A percentile compares a stretch with the other conserved stretches of the same genome.
Evolutionary conservation across 306 rosid genomes (phyloP).

Genomic region (Begonia masoniana): DNA sequence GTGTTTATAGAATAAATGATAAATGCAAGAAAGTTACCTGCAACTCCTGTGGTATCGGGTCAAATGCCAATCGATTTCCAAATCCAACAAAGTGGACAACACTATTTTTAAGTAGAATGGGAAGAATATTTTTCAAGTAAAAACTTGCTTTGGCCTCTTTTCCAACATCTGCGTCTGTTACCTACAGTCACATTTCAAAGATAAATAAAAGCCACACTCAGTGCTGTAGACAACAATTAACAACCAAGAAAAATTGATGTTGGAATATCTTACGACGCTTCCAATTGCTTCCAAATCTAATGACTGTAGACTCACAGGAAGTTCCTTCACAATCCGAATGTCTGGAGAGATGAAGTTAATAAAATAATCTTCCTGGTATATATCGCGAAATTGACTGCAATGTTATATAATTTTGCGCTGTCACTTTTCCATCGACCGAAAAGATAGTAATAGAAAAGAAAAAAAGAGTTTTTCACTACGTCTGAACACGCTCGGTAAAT

Average conservation of each 20-base stretch:
- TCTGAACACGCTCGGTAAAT: too few relatives aligned
- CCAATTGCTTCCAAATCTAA: constrained; percentile 83
- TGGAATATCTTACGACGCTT: constrained; percentile 55
- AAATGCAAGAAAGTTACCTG: constrained; percentile 51
- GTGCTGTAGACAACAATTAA: background rate
- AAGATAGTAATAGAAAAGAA: background rate
- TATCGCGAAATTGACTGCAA: constrained; percentile 81
- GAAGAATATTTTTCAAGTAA: constrained; percentile 68
- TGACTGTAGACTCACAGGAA: constrained; percentile 65
- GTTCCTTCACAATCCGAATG: constrained; percentile 82
- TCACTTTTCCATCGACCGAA: constrained; percentile 24
- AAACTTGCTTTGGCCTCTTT: constrained; percentile 95
- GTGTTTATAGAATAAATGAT: constrained; percentile 9
- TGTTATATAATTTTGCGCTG: constrained; percentile 24
- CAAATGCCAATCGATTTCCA: constrained; percentile 96
- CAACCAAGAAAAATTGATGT: constrained; percentile 1
- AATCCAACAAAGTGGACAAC: constrained; percentile 84
- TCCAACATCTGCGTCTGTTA: constrained; percentile 66
- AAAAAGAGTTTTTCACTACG: constrained; percentile 6
- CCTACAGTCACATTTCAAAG: constrained; percentile 36
- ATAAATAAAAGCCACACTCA: too few relatives aligned
- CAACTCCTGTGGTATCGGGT: constrained; percentile 67
- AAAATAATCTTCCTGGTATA: constrained; percentile 90
- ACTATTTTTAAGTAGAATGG: constrained; percentile 66
- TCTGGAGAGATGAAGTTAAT: constrained; percentile 77